These are phyloP conservation scores for Collybia mongolica DNA, from an alignment of 768 basidiomycete genomes.

Conservation along the genomic window DNA sequence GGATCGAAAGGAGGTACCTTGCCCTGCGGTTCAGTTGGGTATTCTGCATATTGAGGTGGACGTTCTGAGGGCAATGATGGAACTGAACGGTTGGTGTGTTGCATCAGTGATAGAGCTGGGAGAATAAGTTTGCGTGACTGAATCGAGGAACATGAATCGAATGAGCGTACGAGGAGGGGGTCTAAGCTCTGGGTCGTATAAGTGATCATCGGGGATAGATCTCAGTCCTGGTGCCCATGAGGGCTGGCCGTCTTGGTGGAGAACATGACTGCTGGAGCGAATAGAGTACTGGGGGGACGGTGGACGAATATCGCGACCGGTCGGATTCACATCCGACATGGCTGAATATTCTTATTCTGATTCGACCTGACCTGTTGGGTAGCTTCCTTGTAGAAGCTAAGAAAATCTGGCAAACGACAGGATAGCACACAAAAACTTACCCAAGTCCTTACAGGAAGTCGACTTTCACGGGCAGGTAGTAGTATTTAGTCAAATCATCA, in stretches of 20 bases:
- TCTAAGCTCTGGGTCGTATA: constrained; percentile 13
- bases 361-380: constrained; percentile 4
- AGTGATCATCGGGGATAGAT: constrained; percentile 16
- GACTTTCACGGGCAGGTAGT: neutral
- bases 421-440: too few relatives aligned
- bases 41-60: constrained; percentile 29
- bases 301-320: constrained; percentile 24
- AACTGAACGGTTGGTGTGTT: constrained; percentile 46
- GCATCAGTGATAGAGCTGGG: constrained; percentile 29
- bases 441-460: neutral
- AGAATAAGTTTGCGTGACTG: neutral
- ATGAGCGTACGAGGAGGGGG: constrained; percentile 17
- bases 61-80: constrained; percentile 42
- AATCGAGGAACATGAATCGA: neutral
- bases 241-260: constrained; percentile 10
- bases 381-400: neutral
- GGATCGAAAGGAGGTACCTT: constrained; percentile 40
- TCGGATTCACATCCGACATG: constrained; percentile 31
- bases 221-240: constrained; percentile 13
- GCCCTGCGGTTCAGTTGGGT: constrained; percentile 17
- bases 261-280: constrained; percentile 12
- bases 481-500: neutral
- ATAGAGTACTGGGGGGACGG: constrained; percentile 9
- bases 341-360: neutral
- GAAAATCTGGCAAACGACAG: neutral